Base-by-base conservation (phyloP, 2,329 filamentous ascomycete species). In the Pseudogymnoascus verrucosus region DNA sequence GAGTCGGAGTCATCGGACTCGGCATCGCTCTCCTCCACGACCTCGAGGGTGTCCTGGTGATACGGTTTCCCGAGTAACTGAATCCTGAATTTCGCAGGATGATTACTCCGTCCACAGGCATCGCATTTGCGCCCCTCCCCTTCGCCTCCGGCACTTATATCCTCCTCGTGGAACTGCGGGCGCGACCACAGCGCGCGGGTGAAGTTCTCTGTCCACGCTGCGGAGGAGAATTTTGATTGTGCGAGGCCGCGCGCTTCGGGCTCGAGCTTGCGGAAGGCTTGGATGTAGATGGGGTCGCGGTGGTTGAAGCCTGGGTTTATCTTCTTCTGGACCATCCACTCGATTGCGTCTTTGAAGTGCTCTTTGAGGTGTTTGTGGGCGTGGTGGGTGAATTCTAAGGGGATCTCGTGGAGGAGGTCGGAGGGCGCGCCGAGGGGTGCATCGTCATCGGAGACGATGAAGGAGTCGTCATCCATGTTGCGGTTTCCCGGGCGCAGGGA, bases 251-350 rank as follows among this genome's bases (percentile, higher is more conserved):
- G 79, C 12, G 90, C 84, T 71, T 92, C 88, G 67, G 89, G 84
- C 67, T 90, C 83, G 0, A 93, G 78, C 70, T 90, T 91, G 60
- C 77, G 77, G 78, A 91, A 92, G 0, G 89, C 86, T 26, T 89
- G 78, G 11, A 76, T 70, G 73, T 91, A 95, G 11, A 91, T 77
- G 6, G 83, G 78, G 65, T 90, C 84, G 4, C 82, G 76, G 16
- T 81, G 80, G 10, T 82, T 76, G 69, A 92, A 93, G 0, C 79
- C 84, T 0, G 89, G 89, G 68, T 92, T 88, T 61, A 95, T 80
- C 68, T 88, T 87, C 71, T 89, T 89, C 70, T 91, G 89, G 2
- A 93, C 86, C 76, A 93, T 88, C 89, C 89, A 93, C 71, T 91
- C 89, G 1, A 93, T 79, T 0, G 85, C 88, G 69, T 87, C 85